Base-by-base conservation (phyloP, 78 protist genomes). In the Creolimax fragrantissima region DNA sequence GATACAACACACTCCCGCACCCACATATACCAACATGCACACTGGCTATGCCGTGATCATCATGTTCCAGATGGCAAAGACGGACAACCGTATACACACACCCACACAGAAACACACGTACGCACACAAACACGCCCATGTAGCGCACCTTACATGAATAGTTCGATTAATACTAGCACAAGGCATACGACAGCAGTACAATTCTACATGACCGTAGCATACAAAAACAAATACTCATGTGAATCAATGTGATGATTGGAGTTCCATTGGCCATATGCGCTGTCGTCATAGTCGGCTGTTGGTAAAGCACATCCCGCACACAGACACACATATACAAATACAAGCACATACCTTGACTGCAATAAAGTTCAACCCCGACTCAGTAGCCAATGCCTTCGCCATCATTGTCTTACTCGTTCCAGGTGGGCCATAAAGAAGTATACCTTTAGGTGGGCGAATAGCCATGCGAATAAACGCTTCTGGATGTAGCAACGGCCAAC, bases 381-480 rank as follows among this genome's bases (percentile, higher is more conserved):
- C 98, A 2, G 96, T 92, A 45, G 99, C 99, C 37, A 98, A 89
- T 2, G 99, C 99, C 47, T 96, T 93, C 2, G 98, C 99, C 44
- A 98, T 24, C 45, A 97, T 74, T 3, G 99, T 98, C 92, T 98
- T 98, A 37, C 95, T 44, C 93, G 97, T 95, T 32, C 99, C 99
- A 3, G 99, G 99, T 42, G 99, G 99, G 3, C 99, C 99, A 86
- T 95, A 97, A 44, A 98, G 83, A 42, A 98, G 92, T 17, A 98
- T 85, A 44, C 98, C 99, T 32, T 89, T 84, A 3, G 99, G 99
- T 3, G 99, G 98, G 7, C 91, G 85, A n/a, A 99, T 83, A 42
- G 97, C 98, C 90, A 98, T 42, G 4, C 96, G 66, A n/a, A 4
- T 36, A 43, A 98, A 98, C 6, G 96, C 93, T 17, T 92, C 96